A percentile compares a stretch with the other conserved stretches of the same genome.
These are phyloP conservation scores for Sporisorium exsertum DNA, from an alignment of 1,284 basidiomycete species.

Conservation along the genomic window DNA sequence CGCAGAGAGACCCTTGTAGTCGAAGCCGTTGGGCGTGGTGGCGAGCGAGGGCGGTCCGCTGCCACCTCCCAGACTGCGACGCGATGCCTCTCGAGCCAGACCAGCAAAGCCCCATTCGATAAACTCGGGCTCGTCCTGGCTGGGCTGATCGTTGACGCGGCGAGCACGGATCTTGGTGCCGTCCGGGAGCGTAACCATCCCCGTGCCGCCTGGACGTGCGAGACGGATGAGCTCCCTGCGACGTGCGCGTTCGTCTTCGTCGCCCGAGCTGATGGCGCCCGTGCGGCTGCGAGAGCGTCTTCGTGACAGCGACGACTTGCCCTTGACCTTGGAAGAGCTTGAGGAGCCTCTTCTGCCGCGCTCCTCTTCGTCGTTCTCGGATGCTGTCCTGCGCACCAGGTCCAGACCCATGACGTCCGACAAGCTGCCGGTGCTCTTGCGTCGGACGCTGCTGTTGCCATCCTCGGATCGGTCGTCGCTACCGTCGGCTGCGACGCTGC, in stretches of 20 bases:
- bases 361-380: slow-evolving; percentile 48
- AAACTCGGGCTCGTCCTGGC: slow-evolving; percentile 50
- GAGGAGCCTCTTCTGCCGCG: slow-evolving; percentile 31
- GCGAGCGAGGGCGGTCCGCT: slow-evolving; percentile 43
- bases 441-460: slow-evolving; percentile 31
- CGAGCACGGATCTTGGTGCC: slow-evolving; percentile 65
- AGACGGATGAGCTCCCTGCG: slow-evolving; percentile 60
- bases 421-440: slow-evolving; percentile 45
- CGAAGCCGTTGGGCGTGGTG: slow-evolving; percentile 42
- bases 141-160: slow-evolving; percentile 58
- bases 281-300: slow-evolving; percentile 47
- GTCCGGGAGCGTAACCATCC: slow-evolving; percentile 67
- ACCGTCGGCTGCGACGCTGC: slow-evolving; percentile 12
- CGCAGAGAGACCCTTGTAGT: slow-evolving; percentile 33
- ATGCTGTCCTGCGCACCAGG: slow-evolving; percentile 11
- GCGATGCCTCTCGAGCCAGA: slow-evolving; percentile 51
- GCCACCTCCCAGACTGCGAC: slow-evolving; percentile 44
- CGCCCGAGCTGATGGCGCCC: slow-evolving; percentile 47
- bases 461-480: slow-evolving; percentile 33
- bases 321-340: slow-evolving; percentile 19
- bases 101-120: slow-evolving; percentile 66
- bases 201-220: slow-evolving; percentile 65
- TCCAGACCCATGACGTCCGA: slow-evolving; percentile 25
- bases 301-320: slow-evolving; percentile 35
- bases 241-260: slow-evolving; percentile 57